A percentile compares a stretch with the other conserved stretches of the same genome.
These are phyloP conservation scores for Sclerotinia sclerotiorum DNA, from an alignment of 2,329 filamentous ascomycete genomes.

Conservation along the genomic window DNA sequence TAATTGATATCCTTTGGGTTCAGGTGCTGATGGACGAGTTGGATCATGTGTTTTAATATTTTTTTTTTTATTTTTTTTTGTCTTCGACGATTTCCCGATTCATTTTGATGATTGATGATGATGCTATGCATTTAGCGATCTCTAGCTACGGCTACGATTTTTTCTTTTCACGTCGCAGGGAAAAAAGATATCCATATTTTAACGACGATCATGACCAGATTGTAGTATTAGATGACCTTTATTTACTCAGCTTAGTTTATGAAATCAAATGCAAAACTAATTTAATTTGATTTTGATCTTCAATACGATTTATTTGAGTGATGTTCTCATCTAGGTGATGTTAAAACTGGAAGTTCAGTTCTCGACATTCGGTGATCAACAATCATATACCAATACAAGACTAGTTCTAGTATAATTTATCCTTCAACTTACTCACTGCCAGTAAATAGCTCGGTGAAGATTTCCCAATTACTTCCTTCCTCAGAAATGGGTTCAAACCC, in stretches of 20 bases:
- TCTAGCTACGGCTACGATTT: not conserved
- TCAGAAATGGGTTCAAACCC: too few relatives aligned
- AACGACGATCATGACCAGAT: conserved; percentile 18
- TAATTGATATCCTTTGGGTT: conserved; percentile 16
- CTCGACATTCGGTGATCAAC: too few relatives aligned
- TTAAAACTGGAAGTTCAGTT: too few relatives aligned
- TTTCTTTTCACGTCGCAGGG: not conserved
- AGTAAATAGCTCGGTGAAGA: too few relatives aligned
- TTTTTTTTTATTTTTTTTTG: not conserved
- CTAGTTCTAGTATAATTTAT: too few relatives aligned
- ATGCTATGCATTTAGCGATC: conserved; percentile 14
- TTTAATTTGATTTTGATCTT: not conserved
- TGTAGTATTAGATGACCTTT: conserved; percentile 14
- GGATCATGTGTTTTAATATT: conserved; percentile 8
- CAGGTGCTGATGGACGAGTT: conserved; percentile 6
- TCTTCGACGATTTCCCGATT: conserved; percentile 8
- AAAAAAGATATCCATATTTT: conserved; percentile 20
- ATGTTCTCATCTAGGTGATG: too few relatives aligned
- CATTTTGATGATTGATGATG: conserved; percentile 14
- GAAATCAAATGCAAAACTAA: conserved; percentile 4
- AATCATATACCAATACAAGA: too few relatives aligned
- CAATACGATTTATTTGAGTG: not conserved
- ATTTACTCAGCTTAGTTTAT: conserved; percentile 13
- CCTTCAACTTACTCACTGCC: too few relatives aligned
- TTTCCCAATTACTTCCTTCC: too few relatives aligned